Evolutionary conservation across 805 yeast species (phyloP).

Genomic region (Metschnikowia lunata): DNA sequence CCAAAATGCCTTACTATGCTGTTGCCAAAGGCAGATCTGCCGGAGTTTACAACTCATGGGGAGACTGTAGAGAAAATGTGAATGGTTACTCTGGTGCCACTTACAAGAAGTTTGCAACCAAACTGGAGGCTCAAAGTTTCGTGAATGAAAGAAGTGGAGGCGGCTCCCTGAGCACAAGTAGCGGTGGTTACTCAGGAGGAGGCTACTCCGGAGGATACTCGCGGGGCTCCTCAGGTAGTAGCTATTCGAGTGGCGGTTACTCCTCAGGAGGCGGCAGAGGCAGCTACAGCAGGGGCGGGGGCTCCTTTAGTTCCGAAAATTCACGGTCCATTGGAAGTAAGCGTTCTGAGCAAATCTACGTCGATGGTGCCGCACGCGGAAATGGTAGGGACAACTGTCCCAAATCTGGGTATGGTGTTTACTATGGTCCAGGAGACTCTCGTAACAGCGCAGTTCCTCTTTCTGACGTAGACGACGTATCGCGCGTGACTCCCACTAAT

Average conservation of each 20-base stretch:
- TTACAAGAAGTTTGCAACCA: constrained; percentile 51
- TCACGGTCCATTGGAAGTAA: not conserved
- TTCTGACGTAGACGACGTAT: constrained; percentile 23
- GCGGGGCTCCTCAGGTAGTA: not conserved
- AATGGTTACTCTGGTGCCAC: constrained; percentile 53
- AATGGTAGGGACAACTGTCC: constrained; percentile 43
- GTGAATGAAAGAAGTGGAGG: constrained; percentile 12
- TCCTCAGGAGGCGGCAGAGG: not conserved
- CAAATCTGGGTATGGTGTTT: constrained; percentile 72
- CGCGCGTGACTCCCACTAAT: constrained; percentile 51
- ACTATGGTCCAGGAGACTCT: constrained; percentile 51
- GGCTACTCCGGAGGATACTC: constrained; percentile 1
- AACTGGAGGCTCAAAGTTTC: constrained; percentile 47
- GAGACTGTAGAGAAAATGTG: constrained; percentile 48
- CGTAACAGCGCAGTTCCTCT: constrained; percentile 56
- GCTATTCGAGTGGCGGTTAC: not conserved
- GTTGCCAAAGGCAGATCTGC: constrained; percentile 32
- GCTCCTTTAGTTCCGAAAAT: not conserved
- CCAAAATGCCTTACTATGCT: constrained; percentile 25
- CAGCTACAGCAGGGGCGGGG: not conserved
- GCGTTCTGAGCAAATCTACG: constrained; percentile 39
- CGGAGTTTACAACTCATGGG: constrained; percentile 65
- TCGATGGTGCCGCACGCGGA: constrained; percentile 74
- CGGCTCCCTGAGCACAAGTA: not conserved
- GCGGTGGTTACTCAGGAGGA: constrained; percentile 2